Evolutionary conservation across 1,284 basidiomycete genomes (phyloP), one percentile per base, ranked within the genome.

Genomic region (Golubevia pallescens): DNA sequence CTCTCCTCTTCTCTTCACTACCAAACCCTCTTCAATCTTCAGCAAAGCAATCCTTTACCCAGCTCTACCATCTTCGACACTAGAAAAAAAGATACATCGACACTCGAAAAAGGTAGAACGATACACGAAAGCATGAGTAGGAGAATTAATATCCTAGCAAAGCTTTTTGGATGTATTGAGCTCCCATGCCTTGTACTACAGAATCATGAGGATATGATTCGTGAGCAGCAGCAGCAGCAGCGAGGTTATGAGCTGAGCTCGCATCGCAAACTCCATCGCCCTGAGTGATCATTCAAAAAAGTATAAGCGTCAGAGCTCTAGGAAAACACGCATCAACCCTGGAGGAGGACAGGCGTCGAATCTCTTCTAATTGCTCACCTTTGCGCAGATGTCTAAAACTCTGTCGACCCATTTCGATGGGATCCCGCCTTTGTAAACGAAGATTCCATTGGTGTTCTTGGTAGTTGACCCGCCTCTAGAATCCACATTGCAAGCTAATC

Each of bases 401-500:
- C 74, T 77, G 52, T 53, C 51, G 16, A 71, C 67, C 69, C 67
- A 74, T 34, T 59, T 60, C 21, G 42, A 28, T 2, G 72, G 71
- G 2, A 76, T 58, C 20, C 69, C 69, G 19, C 52, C 56, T 16
- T 48, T 48, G 58, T 59, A 62, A n/a, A 28, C 32, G 8, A 6
- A 19, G 4, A 70, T 28, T 10, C 70, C 70, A 3, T n/a, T 51
- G 8, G 63, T 60, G 16, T 21, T 54, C 20, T 19, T 38, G 8
- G 72, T 74, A 2, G 59, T 59, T 20, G 60, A 66, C 8, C 74
- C 74, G 13, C 75, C 76, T 57, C 66, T 64, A 8, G 55, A 61
- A 24, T 78, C 74, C 38, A 71, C 66, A 57, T 78, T 78, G 66
- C 73, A 71, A 1, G 69, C 62, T 16, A 73, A 63, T 23, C 63